A percentile compares a stretch with the other conserved stretches of the same genome.
phyloP scores from a whole-genome alignment of 2,329 filamentous ascomycete genomes.

The Huntiella decipiens region DNA sequence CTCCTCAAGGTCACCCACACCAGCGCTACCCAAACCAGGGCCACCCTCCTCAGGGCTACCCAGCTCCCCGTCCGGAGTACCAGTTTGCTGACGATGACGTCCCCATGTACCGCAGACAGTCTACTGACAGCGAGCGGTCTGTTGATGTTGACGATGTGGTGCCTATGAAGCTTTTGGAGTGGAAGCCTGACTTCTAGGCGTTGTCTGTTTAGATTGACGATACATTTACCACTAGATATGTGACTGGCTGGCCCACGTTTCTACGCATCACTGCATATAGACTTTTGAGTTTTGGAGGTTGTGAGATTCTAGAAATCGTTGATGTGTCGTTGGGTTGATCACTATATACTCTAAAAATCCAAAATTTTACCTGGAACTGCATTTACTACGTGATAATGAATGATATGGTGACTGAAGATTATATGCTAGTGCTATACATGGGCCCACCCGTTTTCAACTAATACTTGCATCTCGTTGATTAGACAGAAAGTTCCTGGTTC shows the following conservation, averaged over 20 bases:
- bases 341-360: not conserved
- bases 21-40: not conserved
- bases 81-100: not conserved
- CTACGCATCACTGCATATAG: not conserved
- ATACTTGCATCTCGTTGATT: conserved; percentile 42
- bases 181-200: not conserved
- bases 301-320: not conserved
- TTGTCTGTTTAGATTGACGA: not conserved
- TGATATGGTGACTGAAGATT: not conserved
- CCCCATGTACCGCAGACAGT: not conserved
- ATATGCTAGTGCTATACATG: conserved; percentile 24
- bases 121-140: not conserved
- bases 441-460: conserved; percentile 37
- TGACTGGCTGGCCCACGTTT: not conserved
- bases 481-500: conserved; percentile 33
- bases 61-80: not conserved
- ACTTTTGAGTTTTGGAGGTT: not conserved
- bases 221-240: not conserved
- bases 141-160: not conserved
- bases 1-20: not conserved
- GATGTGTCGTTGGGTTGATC: not conserved
- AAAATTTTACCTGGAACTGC: not conserved
- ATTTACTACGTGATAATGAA: not conserved
- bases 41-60: not conserved
- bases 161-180: not conserved